phyloP scores from a whole-genome alignment of 2,329 filamentous ascomycete species.

The Talaromyces sp. region DNA sequence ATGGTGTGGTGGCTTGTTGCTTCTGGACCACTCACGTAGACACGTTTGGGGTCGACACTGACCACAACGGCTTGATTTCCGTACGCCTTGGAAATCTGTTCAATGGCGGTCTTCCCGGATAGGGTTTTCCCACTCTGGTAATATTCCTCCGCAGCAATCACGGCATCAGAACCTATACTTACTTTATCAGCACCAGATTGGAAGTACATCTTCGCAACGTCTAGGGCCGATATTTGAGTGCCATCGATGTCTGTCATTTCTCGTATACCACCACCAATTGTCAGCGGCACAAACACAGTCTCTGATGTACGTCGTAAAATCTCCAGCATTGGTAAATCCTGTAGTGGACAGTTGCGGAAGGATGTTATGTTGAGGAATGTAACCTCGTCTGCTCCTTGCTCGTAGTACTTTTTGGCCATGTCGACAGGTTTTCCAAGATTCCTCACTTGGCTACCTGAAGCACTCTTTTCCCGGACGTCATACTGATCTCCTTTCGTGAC shows the following conservation, averaged over 20 bases:
- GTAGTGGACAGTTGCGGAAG: slow-evolving; percentile 90
- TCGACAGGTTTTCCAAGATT: slow-evolving; percentile 97
- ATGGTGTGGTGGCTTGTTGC: slow-evolving; percentile 73
- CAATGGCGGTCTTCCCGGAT: slow-evolving; percentile 82
- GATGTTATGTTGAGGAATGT: slow-evolving; percentile 98
- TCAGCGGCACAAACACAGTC: slow-evolving; percentile 93
- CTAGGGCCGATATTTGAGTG: slow-evolving; percentile 78
- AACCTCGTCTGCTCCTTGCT: slow-evolving; percentile 93
- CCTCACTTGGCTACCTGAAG: slow-evolving; percentile 62
- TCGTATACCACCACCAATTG: slow-evolving; percentile 90
- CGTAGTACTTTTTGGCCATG: slow-evolving; percentile 89
- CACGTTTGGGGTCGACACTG: slow-evolving; percentile 85
- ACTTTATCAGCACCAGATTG: slow-evolving; percentile 96
- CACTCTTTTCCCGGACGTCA: slow-evolving; percentile 86
- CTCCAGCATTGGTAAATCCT: slow-evolving; percentile 93
- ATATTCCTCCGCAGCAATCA: slow-evolving; percentile 88
- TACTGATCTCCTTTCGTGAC: slow-evolving; percentile 99
- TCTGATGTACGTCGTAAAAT: slow-evolving; percentile 79
- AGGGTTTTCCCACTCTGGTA: slow-evolving; percentile 66
- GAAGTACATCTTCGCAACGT: slow-evolving; percentile 97
- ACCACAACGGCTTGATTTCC: slow-evolving; percentile 96
- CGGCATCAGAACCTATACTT: slow-evolving; percentile 91
- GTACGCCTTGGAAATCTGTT: slow-evolving; percentile 89
- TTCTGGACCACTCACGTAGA: slow-evolving; percentile 69
- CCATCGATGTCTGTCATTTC: slow-evolving; percentile 89